Percentiles rank a stretch among this genome's conserved stretches.
Evolutionary conservation across 768 basidiomycete species (phyloP).

Genomic region (Mycena rosella): DNA sequence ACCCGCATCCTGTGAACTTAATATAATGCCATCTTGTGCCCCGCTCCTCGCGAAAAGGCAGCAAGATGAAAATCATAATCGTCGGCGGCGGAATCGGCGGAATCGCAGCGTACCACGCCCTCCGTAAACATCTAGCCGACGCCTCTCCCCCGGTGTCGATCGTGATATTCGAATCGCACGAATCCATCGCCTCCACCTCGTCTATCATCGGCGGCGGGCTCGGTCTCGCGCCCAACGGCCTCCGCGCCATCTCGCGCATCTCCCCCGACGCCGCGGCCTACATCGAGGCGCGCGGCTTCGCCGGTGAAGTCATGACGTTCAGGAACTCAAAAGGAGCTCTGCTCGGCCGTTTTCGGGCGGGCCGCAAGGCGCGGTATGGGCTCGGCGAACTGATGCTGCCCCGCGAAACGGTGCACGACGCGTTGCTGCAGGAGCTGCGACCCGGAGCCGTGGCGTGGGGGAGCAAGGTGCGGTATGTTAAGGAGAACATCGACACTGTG

Average conservation of each 20-base stretch:
- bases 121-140: conserved; percentile 46
- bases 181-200: conserved; percentile 42
- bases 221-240: conserved; percentile 55
- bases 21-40: neutral
- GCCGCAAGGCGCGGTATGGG: conserved; percentile 48
- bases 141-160: conserved; percentile 40
- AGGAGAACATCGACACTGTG: conserved; percentile 44
- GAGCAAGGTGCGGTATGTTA: conserved; percentile 43
- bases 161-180: conserved; percentile 49
- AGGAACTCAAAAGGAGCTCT: conserved; percentile 51
- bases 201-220: conserved; percentile 51
- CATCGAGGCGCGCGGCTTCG: conserved; percentile 45
- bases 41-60: no score
- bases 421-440: conserved; percentile 46
- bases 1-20: neutral
- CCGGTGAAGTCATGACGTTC: conserved; percentile 44
- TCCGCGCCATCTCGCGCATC: conserved; percentile 49
- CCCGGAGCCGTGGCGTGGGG: conserved; percentile 48
- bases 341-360: conserved; percentile 47
- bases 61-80: conserved; percentile 39
- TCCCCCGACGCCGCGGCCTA: conserved; percentile 46
- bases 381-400: conserved; percentile 50
- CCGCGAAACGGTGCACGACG: conserved; percentile 50
- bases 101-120: conserved; percentile 36
- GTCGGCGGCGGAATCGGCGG: conserved; percentile 41